Percentiles rank a stretch among this genome's conserved stretches.
Conservation (phyloP, 148 eudicot genomes). For the Arbutus unedo region DNA sequence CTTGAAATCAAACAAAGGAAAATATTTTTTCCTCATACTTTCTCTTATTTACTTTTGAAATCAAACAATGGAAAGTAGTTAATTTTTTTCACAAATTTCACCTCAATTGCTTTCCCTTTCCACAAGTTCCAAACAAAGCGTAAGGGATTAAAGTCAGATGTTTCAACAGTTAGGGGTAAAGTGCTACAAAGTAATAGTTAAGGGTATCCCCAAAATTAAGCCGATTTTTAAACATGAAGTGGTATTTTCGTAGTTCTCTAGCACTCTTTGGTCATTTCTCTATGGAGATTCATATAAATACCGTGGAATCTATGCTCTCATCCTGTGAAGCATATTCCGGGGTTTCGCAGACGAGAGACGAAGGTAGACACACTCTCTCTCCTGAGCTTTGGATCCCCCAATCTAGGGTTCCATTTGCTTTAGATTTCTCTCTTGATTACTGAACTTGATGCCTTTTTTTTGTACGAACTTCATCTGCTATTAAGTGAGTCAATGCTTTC, state of each 20-base stretch:
- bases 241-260: not conserved
- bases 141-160: too few relatives aligned
- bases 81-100: too few relatives aligned
- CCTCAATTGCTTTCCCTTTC: too few relatives aligned
- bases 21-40: too few relatives aligned
- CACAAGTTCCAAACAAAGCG: too few relatives aligned
- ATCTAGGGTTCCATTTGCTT: constrained; percentile 35
- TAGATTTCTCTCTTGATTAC: not conserved
- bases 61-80: too few relatives aligned
- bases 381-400: constrained; percentile 41
- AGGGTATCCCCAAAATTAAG: too few relatives aligned
- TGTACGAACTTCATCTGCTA: not conserved
- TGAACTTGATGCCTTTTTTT: not conserved
- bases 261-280: not conserved
- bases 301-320: not conserved
- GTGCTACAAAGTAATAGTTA: too few relatives aligned
- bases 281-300: not conserved
- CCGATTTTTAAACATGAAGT: not conserved
- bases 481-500: not conserved
- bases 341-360: constrained; percentile 22
- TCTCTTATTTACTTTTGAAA: too few relatives aligned
- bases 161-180: too few relatives aligned
- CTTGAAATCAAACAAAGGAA: too few relatives aligned
- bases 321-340: constrained; percentile 28
- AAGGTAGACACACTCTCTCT: constrained; percentile 23